Conservation (phyloP, 1,284 basidiomycete genomes). For the Gomphus bonarii region DNA sequence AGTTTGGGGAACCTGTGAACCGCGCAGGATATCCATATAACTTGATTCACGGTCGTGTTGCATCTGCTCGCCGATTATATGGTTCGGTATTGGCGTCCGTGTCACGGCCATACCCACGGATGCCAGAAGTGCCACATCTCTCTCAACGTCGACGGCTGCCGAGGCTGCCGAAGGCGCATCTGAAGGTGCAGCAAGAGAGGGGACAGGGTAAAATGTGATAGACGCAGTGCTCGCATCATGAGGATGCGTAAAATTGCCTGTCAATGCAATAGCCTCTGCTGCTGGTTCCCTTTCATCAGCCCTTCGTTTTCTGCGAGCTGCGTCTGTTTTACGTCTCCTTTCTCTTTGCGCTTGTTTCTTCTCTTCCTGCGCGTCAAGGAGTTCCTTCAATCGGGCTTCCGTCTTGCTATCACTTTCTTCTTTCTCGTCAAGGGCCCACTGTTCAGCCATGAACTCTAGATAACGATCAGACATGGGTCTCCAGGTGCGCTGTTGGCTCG, state of each 20-base stretch:
- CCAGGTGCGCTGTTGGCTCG: slow-evolving; percentile 43
- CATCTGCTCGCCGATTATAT: not conserved
- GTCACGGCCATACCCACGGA: not conserved
- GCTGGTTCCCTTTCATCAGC: slow-evolving; percentile 14
- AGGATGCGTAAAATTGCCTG: not conserved
- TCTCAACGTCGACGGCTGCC: not conserved
- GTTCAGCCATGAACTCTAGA: slow-evolving; percentile 66
- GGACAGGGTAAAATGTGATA: not conserved
- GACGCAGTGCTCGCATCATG: not conserved
- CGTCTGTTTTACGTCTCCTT: slow-evolving; percentile 39
- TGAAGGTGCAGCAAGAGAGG: not conserved
- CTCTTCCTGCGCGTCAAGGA: slow-evolving; percentile 35
- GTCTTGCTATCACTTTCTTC: slow-evolving; percentile 56
- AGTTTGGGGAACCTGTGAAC: not conserved
- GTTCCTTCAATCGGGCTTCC: slow-evolving; percentile 24
- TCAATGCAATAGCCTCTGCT: not conserved
- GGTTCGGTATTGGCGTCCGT: not conserved
- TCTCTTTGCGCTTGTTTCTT: slow-evolving; percentile 36
- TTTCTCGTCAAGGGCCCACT: slow-evolving; percentile 55
- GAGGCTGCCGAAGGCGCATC: not conserved
- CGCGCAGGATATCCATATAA: not conserved
- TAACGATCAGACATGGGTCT: slow-evolving; percentile 71
- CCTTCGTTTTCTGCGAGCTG: slow-evolving; percentile 39
- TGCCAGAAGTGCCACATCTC: not conserved
- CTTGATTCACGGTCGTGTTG: not conserved